These are phyloP conservation scores for Tetrahymena elliotti DNA, from an alignment of 73 alveolate genomes.

Conservation along the genomic window DNA sequence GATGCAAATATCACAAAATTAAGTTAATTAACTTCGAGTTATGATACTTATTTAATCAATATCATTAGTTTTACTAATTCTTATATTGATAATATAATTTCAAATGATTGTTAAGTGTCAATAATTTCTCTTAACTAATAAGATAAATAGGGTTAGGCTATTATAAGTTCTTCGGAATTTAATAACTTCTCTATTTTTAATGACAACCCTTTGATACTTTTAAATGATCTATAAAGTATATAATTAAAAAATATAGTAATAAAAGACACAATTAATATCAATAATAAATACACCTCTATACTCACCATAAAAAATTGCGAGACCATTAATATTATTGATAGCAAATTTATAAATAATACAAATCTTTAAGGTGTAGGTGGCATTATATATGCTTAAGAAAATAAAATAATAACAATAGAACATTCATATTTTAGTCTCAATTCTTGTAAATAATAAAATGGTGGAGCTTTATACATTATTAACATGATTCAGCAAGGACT, in stretches of 20 bases:
- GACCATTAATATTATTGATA: not conserved
- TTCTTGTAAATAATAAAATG: not conserved
- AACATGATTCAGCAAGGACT: not conserved
- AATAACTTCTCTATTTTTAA: not conserved
- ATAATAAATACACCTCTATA: not conserved
- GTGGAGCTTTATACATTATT: not conserved
- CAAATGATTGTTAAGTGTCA: not conserved
- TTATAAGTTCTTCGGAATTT: not conserved
- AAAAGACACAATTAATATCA: too few relatives aligned
- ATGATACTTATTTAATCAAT: not conserved
- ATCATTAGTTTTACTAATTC: not conserved
- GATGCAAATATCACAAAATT: not conserved
- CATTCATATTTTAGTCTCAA: not conserved
- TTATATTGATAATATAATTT: too few relatives aligned
- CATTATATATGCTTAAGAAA: not conserved
- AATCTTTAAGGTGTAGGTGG: not conserved
- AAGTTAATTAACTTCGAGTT: too few relatives aligned
- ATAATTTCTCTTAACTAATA: too few relatives aligned
- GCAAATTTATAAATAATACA: not conserved
- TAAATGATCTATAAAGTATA: not conserved
- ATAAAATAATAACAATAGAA: too few relatives aligned
- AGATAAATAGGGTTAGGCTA: not conserved
- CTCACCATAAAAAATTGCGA: not conserved
- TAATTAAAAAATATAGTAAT: too few relatives aligned
- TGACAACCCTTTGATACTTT: not conserved